phyloP scores from a whole-genome alignment of 305 asterid species.

The Withania somnifera region DNA sequence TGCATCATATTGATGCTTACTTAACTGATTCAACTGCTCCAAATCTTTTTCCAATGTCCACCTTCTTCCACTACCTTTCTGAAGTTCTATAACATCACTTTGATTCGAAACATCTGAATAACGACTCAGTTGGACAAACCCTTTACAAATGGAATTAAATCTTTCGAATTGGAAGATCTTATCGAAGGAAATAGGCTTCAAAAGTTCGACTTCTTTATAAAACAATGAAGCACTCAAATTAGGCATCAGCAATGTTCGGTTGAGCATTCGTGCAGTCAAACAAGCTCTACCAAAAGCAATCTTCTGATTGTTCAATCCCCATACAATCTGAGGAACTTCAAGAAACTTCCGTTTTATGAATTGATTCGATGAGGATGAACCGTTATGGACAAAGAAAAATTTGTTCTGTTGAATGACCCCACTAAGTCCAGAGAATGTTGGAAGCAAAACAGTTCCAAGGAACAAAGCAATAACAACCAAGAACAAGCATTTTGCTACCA shows the following conservation, averaged over 20 bases:
- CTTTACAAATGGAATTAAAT: slow-evolving; percentile 62
- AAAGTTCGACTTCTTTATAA: slow-evolving; percentile 70
- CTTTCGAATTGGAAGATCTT: slow-evolving; percentile 59
- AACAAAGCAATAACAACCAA: slow-evolving; percentile 28
- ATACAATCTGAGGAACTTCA: slow-evolving; percentile 77
- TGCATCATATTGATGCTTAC: slow-evolving; percentile 19
- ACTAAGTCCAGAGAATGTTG: slow-evolving; percentile 22
- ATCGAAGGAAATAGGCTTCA: slow-evolving; percentile 56
- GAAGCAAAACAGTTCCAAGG: slow-evolving; percentile 27
- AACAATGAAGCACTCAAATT: slow-evolving; percentile 81
- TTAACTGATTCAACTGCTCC: slow-evolving; percentile 41
- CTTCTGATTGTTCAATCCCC: slow-evolving; percentile 93
- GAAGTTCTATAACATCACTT: slow-evolving; percentile 44
- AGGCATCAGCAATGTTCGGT: slow-evolving; percentile 75
- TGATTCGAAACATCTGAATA: slow-evolving; percentile 40
- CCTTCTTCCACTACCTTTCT: slow-evolving; percentile 79
- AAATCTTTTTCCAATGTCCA: slow-evolving; percentile 69
- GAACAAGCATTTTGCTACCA: slow-evolving; percentile 40
- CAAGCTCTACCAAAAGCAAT: slow-evolving; percentile 87
- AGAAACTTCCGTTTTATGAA: slow-evolving; percentile 29
- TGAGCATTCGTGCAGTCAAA: slow-evolving; percentile 65
- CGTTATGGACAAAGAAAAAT: slow-evolving; percentile 8
- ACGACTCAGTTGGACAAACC: slow-evolving; percentile 46
- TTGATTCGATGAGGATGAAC: background rate
- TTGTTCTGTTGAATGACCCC: slow-evolving; percentile 20